Percentiles rank a stretch among this genome's conserved stretches.
Conservation (phyloP, 371 early-diverging fungal genomes). For the Mortierella sp. region DNA sequence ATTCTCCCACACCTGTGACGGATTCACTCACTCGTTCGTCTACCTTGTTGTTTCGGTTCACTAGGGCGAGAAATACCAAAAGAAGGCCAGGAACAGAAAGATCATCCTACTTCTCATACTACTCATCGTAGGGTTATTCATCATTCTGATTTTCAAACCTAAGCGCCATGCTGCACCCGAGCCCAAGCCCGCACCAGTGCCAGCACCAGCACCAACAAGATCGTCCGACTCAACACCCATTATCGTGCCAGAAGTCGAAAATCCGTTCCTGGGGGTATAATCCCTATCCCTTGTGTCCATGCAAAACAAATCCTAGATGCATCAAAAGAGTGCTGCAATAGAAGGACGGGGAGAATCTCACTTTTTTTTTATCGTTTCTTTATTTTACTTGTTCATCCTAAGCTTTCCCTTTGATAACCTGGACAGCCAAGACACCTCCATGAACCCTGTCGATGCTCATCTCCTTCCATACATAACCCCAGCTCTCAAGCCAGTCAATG, state of each 20-base stretch:
- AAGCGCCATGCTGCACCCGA: slow-evolving; percentile 12
- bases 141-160: slow-evolving; percentile 74
- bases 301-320: no score
- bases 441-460: slow-evolving; percentile 34
- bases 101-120: slow-evolving; percentile 71
- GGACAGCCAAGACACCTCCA: slow-evolving; percentile 46
- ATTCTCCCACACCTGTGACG: no score
- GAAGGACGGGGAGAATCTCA: no score
- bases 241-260: no score
- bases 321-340: no score
- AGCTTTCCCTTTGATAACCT: slow-evolving; percentile 49
- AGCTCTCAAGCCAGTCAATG: slow-evolving; percentile 55
- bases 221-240: no score
- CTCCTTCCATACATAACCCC: slow-evolving; percentile 57
- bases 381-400: slow-evolving; percentile 17
- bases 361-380: slow-evolving; percentile 11
- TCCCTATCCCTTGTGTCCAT: no score
- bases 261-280: no score
- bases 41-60: background rate
- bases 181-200: background rate
- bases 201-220: background rate
- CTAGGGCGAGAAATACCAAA: slow-evolving; percentile 75
- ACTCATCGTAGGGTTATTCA: slow-evolving; percentile 67
- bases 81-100: slow-evolving; percentile 70
- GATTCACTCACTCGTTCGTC: no score